Evolutionary conservation across 2,329 filamentous ascomycete genomes (phyloP).

Genomic region (Penicillium hesseltinei): DNA sequence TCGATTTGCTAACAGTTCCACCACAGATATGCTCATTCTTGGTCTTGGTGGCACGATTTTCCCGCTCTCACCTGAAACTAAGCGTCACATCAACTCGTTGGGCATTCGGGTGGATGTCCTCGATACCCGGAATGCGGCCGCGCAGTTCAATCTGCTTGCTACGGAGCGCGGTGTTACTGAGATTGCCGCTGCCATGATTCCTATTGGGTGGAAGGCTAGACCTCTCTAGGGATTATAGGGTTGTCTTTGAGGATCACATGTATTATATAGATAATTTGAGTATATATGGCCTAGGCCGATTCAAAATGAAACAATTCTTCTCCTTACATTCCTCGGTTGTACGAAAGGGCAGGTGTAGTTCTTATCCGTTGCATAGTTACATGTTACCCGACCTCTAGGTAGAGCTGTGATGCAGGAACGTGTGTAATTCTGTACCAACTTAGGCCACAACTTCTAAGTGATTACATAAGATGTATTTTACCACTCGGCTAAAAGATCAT

Average conservation of each 20-base stretch:
- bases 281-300: neutral
- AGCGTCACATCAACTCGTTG: constrained; percentile 68
- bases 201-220: constrained; percentile 70
- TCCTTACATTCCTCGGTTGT: constrained; percentile 6
- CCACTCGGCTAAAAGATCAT: too few relatives aligned
- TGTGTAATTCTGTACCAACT: too few relatives aligned
- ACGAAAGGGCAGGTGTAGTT: neutral
- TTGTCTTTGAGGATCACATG: neutral
- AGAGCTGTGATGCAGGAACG: neutral
- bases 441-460: too few relatives aligned
- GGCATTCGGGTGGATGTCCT: constrained; percentile 85
- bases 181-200: constrained; percentile 83
- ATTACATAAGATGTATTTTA: too few relatives aligned
- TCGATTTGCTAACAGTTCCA: constrained; percentile 3
- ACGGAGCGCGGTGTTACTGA: constrained; percentile 84
- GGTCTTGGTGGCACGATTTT: constrained; percentile 75
- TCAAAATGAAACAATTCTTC: neutral
- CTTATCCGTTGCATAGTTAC: neutral
- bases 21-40: constrained; percentile 78
- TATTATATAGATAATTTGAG: neutral
- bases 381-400: neutral
- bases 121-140: constrained; percentile 89
- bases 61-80: constrained; percentile 73
- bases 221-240: constrained; percentile 1
- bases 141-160: constrained; percentile 92